phyloP scores from a whole-genome alignment of 23 red algal genomes.

The Gracilariopsis chorda region DNA sequence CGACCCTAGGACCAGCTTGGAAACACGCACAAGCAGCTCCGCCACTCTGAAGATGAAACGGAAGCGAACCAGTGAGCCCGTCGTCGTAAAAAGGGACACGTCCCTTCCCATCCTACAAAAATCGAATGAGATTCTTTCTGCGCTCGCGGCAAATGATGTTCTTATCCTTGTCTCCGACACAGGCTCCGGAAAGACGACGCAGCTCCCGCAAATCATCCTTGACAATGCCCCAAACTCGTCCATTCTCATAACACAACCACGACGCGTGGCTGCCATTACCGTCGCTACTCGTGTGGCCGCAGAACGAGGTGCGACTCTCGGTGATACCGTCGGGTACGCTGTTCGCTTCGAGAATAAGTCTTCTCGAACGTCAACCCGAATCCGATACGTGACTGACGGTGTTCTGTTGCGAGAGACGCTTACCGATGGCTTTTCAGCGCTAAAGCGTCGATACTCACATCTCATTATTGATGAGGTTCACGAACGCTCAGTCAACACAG shows the following conservation, averaged over 20 bases:
- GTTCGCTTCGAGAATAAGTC: slow-evolving; percentile 91
- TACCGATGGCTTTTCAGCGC: slow-evolving; percentile 3
- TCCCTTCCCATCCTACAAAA: slow-evolving; percentile 39
- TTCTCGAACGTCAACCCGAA: slow-evolving; percentile 26
- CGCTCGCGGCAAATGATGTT: slow-evolving; percentile 57
- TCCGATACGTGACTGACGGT: slow-evolving; percentile 93
- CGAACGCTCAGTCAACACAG: slow-evolving; percentile 89
- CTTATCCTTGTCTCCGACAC: slow-evolving; percentile 82
- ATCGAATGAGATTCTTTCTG: slow-evolving; percentile 25
- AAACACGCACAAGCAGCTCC: not conserved
- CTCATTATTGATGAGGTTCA: slow-evolving; percentile 97
- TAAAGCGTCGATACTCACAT: slow-evolving; percentile 62
- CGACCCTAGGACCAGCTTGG: too few relatives aligned
- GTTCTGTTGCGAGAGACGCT: slow-evolving; percentile 85
- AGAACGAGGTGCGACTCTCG: slow-evolving; percentile 60
- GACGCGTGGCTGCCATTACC: slow-evolving; percentile 86
- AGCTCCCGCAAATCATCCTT: slow-evolving; percentile 83
- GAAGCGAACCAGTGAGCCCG: not conserved
- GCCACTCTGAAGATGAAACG: slow-evolving; percentile 1
- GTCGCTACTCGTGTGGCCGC: slow-evolving; percentile 82
- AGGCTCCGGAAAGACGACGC: slow-evolving; percentile 92
- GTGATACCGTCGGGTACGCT: slow-evolving; percentile 82
- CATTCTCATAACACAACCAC: slow-evolving; percentile 87
- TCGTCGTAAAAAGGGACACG: not conserved
- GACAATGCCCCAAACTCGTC: slow-evolving; percentile 24